Evolutionary conservation across 2,329 filamentous ascomycete genomes (phyloP), one percentile per base, ranked within the genome.

Genomic region (Fusarium camptoceras): DNA sequence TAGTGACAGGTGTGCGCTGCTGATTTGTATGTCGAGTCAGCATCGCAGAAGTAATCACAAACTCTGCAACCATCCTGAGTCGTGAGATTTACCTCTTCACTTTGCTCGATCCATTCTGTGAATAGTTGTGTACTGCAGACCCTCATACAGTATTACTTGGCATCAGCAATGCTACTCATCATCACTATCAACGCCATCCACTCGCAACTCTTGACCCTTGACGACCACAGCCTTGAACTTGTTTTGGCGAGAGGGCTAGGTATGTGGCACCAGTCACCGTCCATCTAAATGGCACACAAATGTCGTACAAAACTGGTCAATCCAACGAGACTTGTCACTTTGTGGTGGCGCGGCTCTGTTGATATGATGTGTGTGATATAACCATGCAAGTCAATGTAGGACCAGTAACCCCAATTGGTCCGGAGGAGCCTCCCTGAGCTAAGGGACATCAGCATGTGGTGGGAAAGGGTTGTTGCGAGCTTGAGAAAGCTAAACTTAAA

Each of bases 241-340:
- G 42, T 37, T 22, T 51, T 42, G 37, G 30, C 48, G 48, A 66
- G 39, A 50, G 39, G 28, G 27, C 30, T 18, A 47, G 44, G 41
- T 31, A 63, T 70, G 66, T 70, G 62, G 66, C 66, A 70, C 66
- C 61, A 70, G 66, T 69, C 61, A 63, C 39, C 44, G 34, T 49
- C 44, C 48, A 61, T 55, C 51, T 22, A 58, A 55, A 41, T n/a
- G 55, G 53, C 30, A 44, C 56, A 70, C 66, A 66, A 34, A 25
- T 34, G 66, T 70, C n/a, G 39, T 48, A 63, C 56, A 28, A 50
- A 56, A 66, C 53, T 67, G 48, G 48, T 24, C 50, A 50, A 39
- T 43, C 42, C 24, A 49, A 57, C 30, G 31, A 66, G 24, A 61
- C 46, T 43, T 66, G 49, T 46, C 46, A 51, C 18, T 43, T 54